Base-by-base conservation (phyloP, 495 filamentous ascomycete species). In the Trichoderma erinaceum region DNA sequence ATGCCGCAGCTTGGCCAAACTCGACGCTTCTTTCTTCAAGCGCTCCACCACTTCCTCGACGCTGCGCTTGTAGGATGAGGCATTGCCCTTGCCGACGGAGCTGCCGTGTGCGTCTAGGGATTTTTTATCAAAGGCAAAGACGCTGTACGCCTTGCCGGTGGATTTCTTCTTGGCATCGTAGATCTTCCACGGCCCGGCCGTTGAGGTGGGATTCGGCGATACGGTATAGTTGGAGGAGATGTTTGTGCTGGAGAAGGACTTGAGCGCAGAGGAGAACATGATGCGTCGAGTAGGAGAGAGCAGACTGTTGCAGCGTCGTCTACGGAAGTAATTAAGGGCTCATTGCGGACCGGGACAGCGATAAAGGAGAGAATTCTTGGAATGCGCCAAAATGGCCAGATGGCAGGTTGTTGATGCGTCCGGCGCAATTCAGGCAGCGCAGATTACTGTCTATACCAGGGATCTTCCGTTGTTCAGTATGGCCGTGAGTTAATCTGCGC, bases 141-240 rank as follows among this genome's bases (percentile, higher is more conserved):
- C 88, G 12, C 95, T 98, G 25, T 89, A 93, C 16, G 89, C 77
- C 70, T 94, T 96, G 43, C 88, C 89, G 0, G 92, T 95, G 15
- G 89, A 90, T 76, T 97, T 97, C 78, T 96, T 97, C 83, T 96
- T 97, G 58, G 91, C 96, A 80, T 96, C 91, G 81, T 92, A 92
- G 76, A 99, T 93, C 80, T 92, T 97, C 95, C 95, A 99, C 29
- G 93, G 91, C 25, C 95, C 95, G 27, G 93, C 90, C 41, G 85
- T 85, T 23, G 91, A 85, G 13, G 84, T 85, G 25, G 90, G 85
- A 66, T 85, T 83, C 23, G 87, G 81, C 10, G 91, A 86, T 65
- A 97, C 81, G 68, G 88, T 85, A 78, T 99, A 99, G 78, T 97
- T 94, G 69, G 90, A 86, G 69, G 87, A 85, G 78, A 99, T 99